Evolutionary conservation across 306 rosid genomes (phyloP).

Genomic region (Acacia confusa): DNA sequence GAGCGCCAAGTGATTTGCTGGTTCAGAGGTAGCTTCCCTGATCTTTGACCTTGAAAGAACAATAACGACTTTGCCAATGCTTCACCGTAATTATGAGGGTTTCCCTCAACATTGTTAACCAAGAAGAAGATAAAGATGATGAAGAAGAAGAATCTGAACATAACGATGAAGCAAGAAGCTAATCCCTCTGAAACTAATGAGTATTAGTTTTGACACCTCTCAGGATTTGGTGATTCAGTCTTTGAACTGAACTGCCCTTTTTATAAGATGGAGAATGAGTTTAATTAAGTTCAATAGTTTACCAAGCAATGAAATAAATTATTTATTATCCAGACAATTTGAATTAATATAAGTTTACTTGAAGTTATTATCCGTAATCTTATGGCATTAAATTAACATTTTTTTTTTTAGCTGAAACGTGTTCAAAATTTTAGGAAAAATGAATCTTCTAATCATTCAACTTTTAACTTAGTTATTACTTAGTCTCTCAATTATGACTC

Average conservation of each 20-base stretch:
- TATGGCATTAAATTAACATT: too few species aligned
- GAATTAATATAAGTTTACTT: not conserved
- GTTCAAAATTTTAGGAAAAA: too few species aligned
- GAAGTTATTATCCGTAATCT: too few species aligned
- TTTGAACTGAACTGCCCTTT: too few species aligned
- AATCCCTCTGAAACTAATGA: not conserved
- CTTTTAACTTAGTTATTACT: too few species aligned
- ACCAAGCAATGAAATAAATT: not conserved
- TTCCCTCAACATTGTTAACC: conserved; percentile 37
- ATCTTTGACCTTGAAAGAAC: conserved; percentile 92
- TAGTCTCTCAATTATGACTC: too few species aligned
- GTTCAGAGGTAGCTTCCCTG: conserved; percentile 63
- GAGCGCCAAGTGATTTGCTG: conserved; percentile 76
- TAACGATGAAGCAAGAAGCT: conserved; percentile 15
- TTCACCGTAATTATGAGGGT: conserved; percentile 63
- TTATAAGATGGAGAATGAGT: not conserved
- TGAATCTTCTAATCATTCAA: too few species aligned
- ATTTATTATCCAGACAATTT: not conserved
- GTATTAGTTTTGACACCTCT: not conserved
- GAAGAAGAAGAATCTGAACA: not conserved
- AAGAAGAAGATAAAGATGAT: conserved; percentile 16
- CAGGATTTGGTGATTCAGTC: too few species aligned
- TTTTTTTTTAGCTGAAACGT: too few species aligned
- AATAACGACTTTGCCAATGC: conserved; percentile 78
- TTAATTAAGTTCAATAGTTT: not conserved